A percentile compares a stretch with the other conserved stretches of the same genome.
These are phyloP conservation scores for Calycina marina DNA, from an alignment of 2,329 filamentous ascomycete genomes.

Conservation along the genomic window DNA sequence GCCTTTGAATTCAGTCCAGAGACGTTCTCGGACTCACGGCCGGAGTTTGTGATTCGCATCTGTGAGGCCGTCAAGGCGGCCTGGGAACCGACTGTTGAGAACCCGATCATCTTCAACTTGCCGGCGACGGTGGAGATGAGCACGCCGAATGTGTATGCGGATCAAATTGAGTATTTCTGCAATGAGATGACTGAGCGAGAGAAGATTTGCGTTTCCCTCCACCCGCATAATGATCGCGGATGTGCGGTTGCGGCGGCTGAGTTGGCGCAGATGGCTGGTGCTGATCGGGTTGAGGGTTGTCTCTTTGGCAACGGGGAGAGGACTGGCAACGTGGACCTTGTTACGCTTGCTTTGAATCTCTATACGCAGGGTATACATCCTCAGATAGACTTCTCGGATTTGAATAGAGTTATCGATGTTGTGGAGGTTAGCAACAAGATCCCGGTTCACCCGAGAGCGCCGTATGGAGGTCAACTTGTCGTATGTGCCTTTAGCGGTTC, in stretches of 20 bases:
- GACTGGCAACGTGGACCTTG: slow-evolving; percentile 89
- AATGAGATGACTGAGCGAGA: slow-evolving; percentile 69
- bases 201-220: slow-evolving; percentile 77
- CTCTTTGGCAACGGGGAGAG: slow-evolving; percentile 91
- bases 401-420: slow-evolving; percentile 70
- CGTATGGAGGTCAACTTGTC: slow-evolving; percentile 85
- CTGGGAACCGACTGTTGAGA: slow-evolving; percentile 69
- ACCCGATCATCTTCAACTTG: slow-evolving; percentile 89
- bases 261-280: slow-evolving; percentile 90
- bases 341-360: slow-evolving; percentile 82
- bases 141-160: slow-evolving; percentile 90
- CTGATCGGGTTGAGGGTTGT: slow-evolving; percentile 85
- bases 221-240: slow-evolving; percentile 89
- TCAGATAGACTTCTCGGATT: slow-evolving; percentile 80
- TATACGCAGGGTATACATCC: slow-evolving; percentile 87
- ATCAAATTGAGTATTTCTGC: slow-evolving; percentile 95
- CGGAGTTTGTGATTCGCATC: slow-evolving; percentile 68
- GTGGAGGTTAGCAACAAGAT: slow-evolving; percentile 94
- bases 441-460: slow-evolving; percentile 75
- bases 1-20: slow-evolving; percentile 74
- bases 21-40: slow-evolving; percentile 78
- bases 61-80: slow-evolving; percentile 90
- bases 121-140: slow-evolving; percentile 92
- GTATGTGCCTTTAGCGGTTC: slow-evolving; percentile 83
- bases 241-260: slow-evolving; percentile 83